A percentile compares a stretch with the other conserved stretches of the same genome.
phyloP scores from a whole-genome alignment of 2,329 filamentous ascomycete species.

The Blastomyces parvus region DNA sequence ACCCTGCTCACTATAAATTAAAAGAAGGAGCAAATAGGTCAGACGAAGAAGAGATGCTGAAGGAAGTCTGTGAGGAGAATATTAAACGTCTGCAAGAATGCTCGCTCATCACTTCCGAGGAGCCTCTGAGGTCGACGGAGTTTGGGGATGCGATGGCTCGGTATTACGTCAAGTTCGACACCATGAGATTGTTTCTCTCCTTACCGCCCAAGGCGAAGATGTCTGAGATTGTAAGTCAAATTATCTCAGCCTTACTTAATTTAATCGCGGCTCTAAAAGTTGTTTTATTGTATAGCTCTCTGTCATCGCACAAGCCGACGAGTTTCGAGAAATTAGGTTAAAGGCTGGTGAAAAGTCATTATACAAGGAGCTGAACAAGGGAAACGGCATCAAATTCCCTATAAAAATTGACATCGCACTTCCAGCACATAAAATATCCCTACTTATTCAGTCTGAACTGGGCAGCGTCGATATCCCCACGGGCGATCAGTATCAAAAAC shows the following conservation, averaged over 20 bases:
- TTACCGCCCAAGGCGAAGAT: slow-evolving; percentile 53
- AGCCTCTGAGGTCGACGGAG: slow-evolving; percentile 53
- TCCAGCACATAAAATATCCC: slow-evolving; percentile 63
- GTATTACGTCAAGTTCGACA: slow-evolving; percentile 71
- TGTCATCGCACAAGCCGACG: slow-evolving; percentile 55
- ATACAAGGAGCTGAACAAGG: slow-evolving; percentile 65
- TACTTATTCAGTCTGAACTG: slow-evolving; percentile 68
- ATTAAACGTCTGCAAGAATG: slow-evolving; percentile 55
- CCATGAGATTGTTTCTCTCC: slow-evolving; percentile 61
- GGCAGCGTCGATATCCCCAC: slow-evolving; percentile 54
- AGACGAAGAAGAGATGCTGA: slow-evolving; percentile 54
- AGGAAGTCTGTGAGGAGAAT: slow-evolving; percentile 60
- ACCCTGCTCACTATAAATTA: slow-evolving; percentile 61
- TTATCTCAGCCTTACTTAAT: not conserved
- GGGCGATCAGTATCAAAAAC: slow-evolving; percentile 48
- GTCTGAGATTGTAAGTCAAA: slow-evolving; percentile 55
- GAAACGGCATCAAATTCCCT: slow-evolving; percentile 57
- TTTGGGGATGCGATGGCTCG: slow-evolving; percentile 73
- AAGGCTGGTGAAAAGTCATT: slow-evolving; percentile 58
- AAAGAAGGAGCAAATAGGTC: slow-evolving; percentile 42
- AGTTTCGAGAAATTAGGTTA: slow-evolving; percentile 64
- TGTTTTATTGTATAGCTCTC: slow-evolving; percentile 46
- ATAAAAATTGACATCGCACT: slow-evolving; percentile 58
- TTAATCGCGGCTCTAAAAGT: not conserved
- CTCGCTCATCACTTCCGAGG: slow-evolving; percentile 45